A percentile compares a stretch with the other conserved stretches of the same genome.
Evolutionary conservation across 1,139 yeast genomes (phyloP).

Genomic region (Trichomonascaceae sp.): DNA sequence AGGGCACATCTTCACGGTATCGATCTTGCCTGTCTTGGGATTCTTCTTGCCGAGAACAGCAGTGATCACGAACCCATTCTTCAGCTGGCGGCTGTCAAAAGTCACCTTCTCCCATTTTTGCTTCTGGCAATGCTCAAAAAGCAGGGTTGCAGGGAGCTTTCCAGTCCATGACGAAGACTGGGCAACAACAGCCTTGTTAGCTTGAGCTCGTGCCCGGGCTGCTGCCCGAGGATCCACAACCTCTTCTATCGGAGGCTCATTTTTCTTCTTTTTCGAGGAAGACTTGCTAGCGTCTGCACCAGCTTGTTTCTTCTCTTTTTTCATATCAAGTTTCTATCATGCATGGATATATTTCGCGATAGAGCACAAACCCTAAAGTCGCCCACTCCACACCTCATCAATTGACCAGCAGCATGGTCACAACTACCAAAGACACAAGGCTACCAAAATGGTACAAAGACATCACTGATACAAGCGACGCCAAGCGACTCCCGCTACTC

Average conservation of each 20-base stretch:
- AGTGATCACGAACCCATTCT: conserved; percentile 47
- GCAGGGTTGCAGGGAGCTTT: conserved; percentile 72
- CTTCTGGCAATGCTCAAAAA: conserved; percentile 81
- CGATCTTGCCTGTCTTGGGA: conserved; percentile 63
- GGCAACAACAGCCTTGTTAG: conserved; percentile 32
- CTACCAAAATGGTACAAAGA: background rate
- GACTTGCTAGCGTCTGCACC: too few species aligned
- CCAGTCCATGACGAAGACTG: conserved; percentile 79
- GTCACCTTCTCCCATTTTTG: conserved; percentile 81
- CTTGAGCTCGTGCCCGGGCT: conserved; percentile 8
- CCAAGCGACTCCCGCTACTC: background rate
- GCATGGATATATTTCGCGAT: too few species aligned
- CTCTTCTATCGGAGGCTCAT: background rate
- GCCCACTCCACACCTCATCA: too few species aligned
- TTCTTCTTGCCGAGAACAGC: conserved; percentile 57
- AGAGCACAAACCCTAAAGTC: too few species aligned
- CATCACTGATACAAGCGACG: background rate
- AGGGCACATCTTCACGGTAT: conserved; percentile 49
- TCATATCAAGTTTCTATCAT: too few species aligned
- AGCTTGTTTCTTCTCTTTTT: too few species aligned
- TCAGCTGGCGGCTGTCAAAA: conserved; percentile 48
- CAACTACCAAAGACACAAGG: too few species aligned
- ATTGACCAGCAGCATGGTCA: too few species aligned
- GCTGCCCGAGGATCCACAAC: conserved; percentile 5
- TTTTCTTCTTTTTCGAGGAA: too few species aligned